phyloP scores from a whole-genome alignment of 1,284 basidiomycete species.

The Tranzscheliella williamsii region DNA sequence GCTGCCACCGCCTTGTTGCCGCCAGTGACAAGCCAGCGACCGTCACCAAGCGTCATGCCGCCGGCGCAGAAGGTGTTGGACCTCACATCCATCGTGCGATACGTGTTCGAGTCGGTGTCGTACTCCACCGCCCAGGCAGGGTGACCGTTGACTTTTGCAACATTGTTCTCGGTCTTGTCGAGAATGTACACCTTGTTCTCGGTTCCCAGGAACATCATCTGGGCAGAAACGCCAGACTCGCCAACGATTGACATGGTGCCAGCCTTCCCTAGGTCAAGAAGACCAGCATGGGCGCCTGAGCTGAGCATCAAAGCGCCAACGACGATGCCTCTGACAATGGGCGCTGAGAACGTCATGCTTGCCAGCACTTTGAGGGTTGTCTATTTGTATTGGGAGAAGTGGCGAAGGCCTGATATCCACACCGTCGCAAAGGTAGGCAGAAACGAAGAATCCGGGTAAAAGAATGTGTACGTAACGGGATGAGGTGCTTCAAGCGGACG shows the following conservation, averaged over 20 bases:
- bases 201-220: conserved; percentile 54
- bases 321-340: background rate
- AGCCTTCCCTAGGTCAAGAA: no score
- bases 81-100: conserved; percentile 38
- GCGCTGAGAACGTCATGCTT: background rate
- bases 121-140: conserved; percentile 52
- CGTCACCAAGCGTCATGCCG: conserved; percentile 46
- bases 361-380: no score
- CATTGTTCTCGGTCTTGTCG: conserved; percentile 57
- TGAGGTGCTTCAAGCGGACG: no score
- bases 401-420: no score
- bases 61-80: conserved; percentile 57
- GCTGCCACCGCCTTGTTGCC: conserved; percentile 51
- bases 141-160: conserved; percentile 30
- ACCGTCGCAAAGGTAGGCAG: no score
- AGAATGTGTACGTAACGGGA: no score
- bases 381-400: no score
- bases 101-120: conserved; percentile 36
- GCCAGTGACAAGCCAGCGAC: conserved; percentile 45
- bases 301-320: background rate
- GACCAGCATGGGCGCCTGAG: background rate
- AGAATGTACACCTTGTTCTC: conserved; percentile 51
- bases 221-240: conserved; percentile 48
- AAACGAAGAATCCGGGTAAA: no score
- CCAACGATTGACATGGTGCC: conserved; percentile 46